A percentile compares a stretch with the other conserved stretches of the same genome.
Evolutionary conservation across 2,329 filamentous ascomycete genomes (phyloP).

Genomic region (Aspergillus awamori): DNA sequence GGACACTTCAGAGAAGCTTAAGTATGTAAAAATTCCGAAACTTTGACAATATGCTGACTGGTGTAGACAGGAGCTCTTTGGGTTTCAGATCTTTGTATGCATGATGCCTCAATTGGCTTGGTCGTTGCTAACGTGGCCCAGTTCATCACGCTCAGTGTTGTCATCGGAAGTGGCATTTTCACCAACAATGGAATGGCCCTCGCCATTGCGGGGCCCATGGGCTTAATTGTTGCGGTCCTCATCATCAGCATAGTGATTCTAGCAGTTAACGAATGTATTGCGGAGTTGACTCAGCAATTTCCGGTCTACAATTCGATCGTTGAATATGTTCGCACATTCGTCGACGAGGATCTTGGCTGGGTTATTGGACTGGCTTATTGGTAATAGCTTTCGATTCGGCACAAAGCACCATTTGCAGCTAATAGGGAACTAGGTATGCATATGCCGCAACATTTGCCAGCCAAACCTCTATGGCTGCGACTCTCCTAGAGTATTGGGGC

Average conservation of each 20-base stretch:
- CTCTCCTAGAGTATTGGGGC: not conserved
- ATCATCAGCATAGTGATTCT: not conserved
- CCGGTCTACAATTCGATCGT: slow-evolving; percentile 1
- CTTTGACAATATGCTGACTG: not conserved
- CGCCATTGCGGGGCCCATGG: not conserved
- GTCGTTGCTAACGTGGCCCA: not conserved
- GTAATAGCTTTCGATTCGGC: not conserved
- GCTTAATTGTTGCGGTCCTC: not conserved
- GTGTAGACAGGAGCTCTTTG: not conserved
- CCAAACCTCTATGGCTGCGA: not conserved
- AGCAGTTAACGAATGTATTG: not conserved
- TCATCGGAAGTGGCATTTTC: not conserved
- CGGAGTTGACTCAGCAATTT: not conserved
- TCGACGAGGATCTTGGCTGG: not conserved
- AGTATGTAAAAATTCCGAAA: not conserved
- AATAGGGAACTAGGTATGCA: not conserved
- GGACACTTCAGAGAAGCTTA: not conserved
- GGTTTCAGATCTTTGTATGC: not conserved
- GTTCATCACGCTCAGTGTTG: not conserved
- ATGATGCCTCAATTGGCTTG: no score
- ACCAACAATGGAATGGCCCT: slow-evolving; percentile 1
- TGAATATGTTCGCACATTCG: not conserved
- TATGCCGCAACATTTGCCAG: not conserved
- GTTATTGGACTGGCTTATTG: not conserved
- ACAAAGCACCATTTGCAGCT: not conserved